These are phyloP conservation scores for Pseudopithomyces chartarum DNA, from an alignment of 2,329 filamentous ascomycete species.

Conservation along the genomic window DNA sequence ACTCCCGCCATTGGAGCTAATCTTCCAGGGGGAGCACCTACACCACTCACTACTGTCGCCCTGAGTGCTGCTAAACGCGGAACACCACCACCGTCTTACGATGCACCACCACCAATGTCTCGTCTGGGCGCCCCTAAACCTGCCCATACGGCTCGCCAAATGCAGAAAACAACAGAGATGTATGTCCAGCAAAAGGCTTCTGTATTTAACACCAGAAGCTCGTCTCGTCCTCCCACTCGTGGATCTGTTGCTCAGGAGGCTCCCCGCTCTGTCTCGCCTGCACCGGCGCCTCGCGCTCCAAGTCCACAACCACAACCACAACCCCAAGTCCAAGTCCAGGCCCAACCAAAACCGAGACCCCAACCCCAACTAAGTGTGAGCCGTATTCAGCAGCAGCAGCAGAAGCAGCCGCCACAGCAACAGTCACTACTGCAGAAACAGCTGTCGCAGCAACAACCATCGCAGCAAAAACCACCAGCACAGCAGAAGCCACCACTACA, in stretches of 20 bases:
- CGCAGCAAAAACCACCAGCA: too few relatives aligned
- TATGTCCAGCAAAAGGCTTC: conserved; percentile 82
- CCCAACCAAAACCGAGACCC: too few relatives aligned
- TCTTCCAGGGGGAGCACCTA: conserved; percentile 49
- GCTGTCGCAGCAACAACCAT: too few relatives aligned
- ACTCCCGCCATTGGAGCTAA: conserved; percentile 46
- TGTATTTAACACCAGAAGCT: conserved; percentile 65
- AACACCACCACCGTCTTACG: conserved; percentile 87
- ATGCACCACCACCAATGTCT: conserved; percentile 70
- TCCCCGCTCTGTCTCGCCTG: conserved; percentile 66
- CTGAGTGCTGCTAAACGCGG: conserved; percentile 66
- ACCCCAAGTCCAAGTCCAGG: too few relatives aligned
- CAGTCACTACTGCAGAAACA: too few relatives aligned
- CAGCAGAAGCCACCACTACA: too few relatives aligned
- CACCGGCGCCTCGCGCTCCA: conserved; percentile 66
- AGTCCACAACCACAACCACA: conserved; percentile 59
- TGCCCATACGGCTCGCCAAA: conserved; percentile 89
- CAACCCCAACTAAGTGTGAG: too few relatives aligned
- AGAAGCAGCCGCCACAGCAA: too few relatives aligned
- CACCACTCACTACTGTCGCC: conserved; percentile 51
- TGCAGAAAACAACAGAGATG: conserved; percentile 93
- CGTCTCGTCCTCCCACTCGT: conserved; percentile 63
- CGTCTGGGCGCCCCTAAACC: conserved; percentile 87
- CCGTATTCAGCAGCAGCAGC: too few relatives aligned
- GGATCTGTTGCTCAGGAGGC: conserved; percentile 52